Base-by-base conservation (phyloP, 2,329 filamentous ascomycete genomes). In the Xylaria sp. region DNA sequence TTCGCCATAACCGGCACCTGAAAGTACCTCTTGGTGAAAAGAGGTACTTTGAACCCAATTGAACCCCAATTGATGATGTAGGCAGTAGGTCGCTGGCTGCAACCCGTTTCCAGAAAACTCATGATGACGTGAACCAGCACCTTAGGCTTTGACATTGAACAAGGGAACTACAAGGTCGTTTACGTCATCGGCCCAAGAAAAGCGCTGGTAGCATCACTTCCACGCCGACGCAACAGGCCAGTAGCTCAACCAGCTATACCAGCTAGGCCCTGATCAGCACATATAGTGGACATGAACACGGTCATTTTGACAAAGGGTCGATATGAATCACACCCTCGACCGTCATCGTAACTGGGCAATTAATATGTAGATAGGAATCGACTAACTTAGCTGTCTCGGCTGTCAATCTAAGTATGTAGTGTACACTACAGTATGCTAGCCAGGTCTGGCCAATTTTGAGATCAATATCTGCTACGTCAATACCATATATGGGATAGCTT, bases 51-150 rank as follows among this genome's bases (percentile, higher is more conserved):
- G 23, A 8, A 20, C 6, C n/a, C 8, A 25, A 36, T 57, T 65
- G 30, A 60, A 8, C 18, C 6, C n/a, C 8, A 25, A 36, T 57
- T 65, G 30, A 60, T 65, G 65, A 67, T 67, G 61, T 43, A 65
- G 57, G 28, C 28, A 34, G 10, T 10, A 41, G 12, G 23, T 20
- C 36, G 56, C 41, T 32, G 25, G 23, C 63, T 50, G 65, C 55
- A 23, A n/a, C 45, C 39, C 43, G 56, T 41, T 36, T 9, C 30
- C 15, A 4, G 36, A 43, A 48, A 46, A 43, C 46, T 56, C 46
- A 65, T 63, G 61, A 70, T 70, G 69, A 70, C 69, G 69, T 69
- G 57, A 61, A 63, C 65, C 60, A 63, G 36, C 30, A 56, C 5
- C 28, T 20, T 53, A 18, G 25, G 61, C 59, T 60, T 59, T 48